Base-by-base conservation (phyloP, 345 rosid species). In the Eucalyptus brandiana region DNA sequence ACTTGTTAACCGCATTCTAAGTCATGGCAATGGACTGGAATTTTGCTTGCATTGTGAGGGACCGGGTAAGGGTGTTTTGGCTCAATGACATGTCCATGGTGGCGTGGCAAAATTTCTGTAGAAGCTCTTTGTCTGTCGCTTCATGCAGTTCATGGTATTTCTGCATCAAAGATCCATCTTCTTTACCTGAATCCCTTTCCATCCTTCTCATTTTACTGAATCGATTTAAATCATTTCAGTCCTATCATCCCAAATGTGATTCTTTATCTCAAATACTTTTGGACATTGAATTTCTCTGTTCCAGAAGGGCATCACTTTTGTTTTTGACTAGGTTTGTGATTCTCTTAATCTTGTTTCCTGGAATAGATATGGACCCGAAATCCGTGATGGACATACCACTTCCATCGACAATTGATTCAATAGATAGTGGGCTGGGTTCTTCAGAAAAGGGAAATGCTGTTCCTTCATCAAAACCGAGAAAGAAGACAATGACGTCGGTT, bases 401-500 rank as follows among this genome's bases (percentile, higher is more conserved):
- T 69, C 90, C 95, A 88, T 96, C 96, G 34, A 89, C 44, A 87
- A 92, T 95, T 90, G 97, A 97, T 91, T 91, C 96, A 24, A 88
- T 91, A 87, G 96, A 96, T 89, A 94, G 95, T 81, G 98, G 93
- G 89, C 88, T 96, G 89, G 95, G 93, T 90, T 96, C 99, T 91
- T 95, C 99, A 2, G 98, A 95, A 17, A 96, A 96, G 91, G 93
- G 94, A 60, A 93, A 86, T 90, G 42, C 93, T 86, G 87, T 83
- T 88, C 91, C 94, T 87, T 88, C 92, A 10, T 90, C 97, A 47
- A 97, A 97, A 92, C 93, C 92, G 51, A 94, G 99, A 69, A 97
- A 96, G 94, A 97, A 97, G 94, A 96, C 99, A 2, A 96, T 96
- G 99, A 97, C 99, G n/a, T 97, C 99, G 13, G 96, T 96, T 23